A percentile compares a stretch with the other conserved stretches of the same genome.
phyloP scores from a whole-genome alignment of 345 rosid genomes.

The Trapa bicornis region DNA sequence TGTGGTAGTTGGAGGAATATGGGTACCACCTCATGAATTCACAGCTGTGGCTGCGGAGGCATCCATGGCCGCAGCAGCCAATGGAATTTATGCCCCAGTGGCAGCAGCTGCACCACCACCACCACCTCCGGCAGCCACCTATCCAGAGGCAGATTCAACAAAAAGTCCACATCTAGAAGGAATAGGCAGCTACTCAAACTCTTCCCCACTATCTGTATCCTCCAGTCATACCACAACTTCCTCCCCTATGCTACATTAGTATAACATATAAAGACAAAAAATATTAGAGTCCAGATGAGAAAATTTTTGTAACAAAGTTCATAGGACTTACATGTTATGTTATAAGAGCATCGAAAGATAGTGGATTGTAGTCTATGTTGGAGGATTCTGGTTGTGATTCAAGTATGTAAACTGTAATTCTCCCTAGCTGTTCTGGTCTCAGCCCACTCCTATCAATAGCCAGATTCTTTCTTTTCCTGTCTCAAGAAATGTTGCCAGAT shows the following conservation, averaged over 20 bases:
- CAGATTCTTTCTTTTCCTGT: no score
- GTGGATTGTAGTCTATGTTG: not conserved
- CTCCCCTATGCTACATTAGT: constrained; percentile 18
- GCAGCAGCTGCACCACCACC: constrained; percentile 16
- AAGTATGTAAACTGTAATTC: not conserved
- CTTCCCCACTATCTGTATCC: constrained; percentile 50
- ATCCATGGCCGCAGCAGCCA: constrained; percentile 10
- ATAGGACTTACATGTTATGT: not conserved
- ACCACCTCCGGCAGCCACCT: constrained; percentile 2
- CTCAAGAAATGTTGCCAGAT: no score
- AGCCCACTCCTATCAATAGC: no score
- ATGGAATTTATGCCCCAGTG: constrained; percentile 37
- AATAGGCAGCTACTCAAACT: constrained; percentile 27
- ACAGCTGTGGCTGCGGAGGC: constrained; percentile 27
- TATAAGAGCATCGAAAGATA: not conserved
- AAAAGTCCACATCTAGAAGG: constrained; percentile 31
- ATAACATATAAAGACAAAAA: not conserved
- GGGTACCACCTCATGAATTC: constrained; percentile 70
- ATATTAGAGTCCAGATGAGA: not conserved
- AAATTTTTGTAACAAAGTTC: constrained; percentile 1
- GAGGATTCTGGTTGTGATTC: not conserved
- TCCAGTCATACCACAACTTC: constrained; percentile 53
- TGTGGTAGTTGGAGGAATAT: constrained; percentile 82
- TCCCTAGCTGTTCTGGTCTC: no score
- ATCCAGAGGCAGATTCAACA: not conserved